Evolutionary conservation across 73 alveolate species (phyloP).

Genomic region (Paramecium sonneborni): DNA sequence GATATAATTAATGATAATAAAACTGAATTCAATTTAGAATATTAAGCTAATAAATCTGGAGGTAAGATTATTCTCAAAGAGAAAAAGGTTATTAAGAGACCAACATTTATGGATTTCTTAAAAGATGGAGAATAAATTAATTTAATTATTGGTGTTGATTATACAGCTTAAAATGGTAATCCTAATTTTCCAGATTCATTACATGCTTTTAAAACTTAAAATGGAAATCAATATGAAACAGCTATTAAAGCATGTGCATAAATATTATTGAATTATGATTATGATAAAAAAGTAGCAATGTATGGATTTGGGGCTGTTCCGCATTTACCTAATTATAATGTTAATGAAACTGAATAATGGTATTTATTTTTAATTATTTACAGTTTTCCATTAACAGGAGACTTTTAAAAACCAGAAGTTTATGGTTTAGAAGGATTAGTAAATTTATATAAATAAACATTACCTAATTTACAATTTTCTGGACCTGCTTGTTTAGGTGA

Average conservation of each 20-base stretch:
- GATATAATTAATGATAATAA: constrained; percentile 53
- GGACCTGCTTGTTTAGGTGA: constrained; percentile 88
- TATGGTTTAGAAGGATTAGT: constrained; percentile 72
- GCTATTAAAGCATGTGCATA: constrained; percentile 83
- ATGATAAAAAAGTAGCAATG: constrained; percentile 82
- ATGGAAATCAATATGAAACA: constrained; percentile 81
- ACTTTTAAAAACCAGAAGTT: constrained; percentile 75
- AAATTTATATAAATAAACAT: constrained; percentile 70
- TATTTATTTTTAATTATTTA: neutral
- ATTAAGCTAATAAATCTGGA: constrained; percentile 10
- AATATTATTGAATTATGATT: constrained; percentile 82
- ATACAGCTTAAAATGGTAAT: constrained; percentile 90
- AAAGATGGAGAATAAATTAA: constrained; percentile 74
- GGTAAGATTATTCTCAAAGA: constrained; percentile 41
- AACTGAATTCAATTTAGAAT: constrained; percentile 46
- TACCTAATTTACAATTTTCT: constrained; percentile 67
- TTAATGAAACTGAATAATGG: constrained; percentile 78
- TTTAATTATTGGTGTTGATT: constrained; percentile 88
- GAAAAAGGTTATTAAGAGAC: constrained; percentile 68
- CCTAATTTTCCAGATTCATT: constrained; percentile 73
- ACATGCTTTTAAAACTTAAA: constrained; percentile 56
- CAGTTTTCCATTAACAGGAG: constrained; percentile 83
- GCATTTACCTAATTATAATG: constrained; percentile 62
- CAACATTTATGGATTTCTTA: constrained; percentile 81
- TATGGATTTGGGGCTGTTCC: constrained; percentile 97